Percentiles rank a stretch among this genome's conserved stretches.
These are phyloP conservation scores for Rhodotorula toruloides DNA, from an alignment of 768 basidiomycete genomes.

Conservation along the genomic window DNA sequence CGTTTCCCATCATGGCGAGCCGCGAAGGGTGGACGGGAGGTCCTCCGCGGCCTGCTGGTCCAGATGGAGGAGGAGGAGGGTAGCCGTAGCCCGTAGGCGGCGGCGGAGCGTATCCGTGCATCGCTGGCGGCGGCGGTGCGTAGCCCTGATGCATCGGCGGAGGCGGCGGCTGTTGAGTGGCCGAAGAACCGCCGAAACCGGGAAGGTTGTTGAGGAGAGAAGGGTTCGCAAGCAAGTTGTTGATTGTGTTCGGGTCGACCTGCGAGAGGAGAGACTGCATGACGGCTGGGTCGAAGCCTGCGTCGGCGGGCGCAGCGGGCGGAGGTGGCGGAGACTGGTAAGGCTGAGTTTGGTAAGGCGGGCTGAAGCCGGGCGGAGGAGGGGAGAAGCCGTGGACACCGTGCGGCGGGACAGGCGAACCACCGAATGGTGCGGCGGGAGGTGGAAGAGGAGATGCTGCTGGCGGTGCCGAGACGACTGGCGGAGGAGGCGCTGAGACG, in stretches of 20 bases:
- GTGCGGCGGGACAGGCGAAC: neutral
- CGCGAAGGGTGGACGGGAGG: neutral
- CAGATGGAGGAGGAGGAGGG: neutral
- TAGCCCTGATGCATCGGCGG: no score
- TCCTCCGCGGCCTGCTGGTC: neutral
- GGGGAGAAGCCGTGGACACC: neutral
- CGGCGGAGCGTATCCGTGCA: no score
- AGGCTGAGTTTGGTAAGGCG: neutral
- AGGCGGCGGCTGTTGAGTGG: neutral
- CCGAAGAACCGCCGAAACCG: neutral
- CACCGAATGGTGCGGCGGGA: neutral
- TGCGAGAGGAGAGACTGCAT: slow-evolving; percentile 13
- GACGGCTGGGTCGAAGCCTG: neutral
- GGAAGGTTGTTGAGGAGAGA: neutral
- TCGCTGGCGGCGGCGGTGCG: no score
- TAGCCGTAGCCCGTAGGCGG: no score
- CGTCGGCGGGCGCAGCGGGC: neutral
- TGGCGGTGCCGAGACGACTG: neutral
- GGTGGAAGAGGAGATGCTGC: neutral
- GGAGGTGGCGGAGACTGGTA: neutral
- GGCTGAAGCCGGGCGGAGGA: neutral
- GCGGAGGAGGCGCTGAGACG: neutral
- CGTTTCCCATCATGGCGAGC: neutral
- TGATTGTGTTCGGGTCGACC: slow-evolving; percentile 9
- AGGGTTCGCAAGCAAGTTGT: slow-evolving; percentile 22